These are phyloP conservation scores for Pistacia atlantica DNA, from an alignment of 345 rosid genomes.

Conservation along the genomic window DNA sequence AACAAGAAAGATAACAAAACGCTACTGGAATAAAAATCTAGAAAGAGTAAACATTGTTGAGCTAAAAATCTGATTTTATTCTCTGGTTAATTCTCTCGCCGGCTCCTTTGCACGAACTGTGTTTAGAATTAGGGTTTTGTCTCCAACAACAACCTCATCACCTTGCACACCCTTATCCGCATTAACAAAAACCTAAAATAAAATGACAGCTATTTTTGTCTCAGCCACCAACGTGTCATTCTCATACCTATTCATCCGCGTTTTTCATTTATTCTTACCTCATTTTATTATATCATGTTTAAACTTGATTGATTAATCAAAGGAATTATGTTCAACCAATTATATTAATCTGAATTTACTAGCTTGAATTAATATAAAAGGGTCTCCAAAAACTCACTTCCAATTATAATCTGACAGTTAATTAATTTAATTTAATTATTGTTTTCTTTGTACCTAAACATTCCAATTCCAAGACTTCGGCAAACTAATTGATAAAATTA, in stretches of 20 bases:
- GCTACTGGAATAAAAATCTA: slow-evolving; percentile 26
- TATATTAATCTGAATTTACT: too few species aligned
- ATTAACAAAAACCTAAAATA: neutral
- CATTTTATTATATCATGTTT: too few species aligned
- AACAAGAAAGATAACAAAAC: neutral
- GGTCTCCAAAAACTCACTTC: too few species aligned
- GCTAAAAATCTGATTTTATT: slow-evolving; percentile 34
- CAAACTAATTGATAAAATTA: neutral
- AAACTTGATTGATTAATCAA: too few species aligned
- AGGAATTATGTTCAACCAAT: too few species aligned
- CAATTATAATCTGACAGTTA: too few species aligned
- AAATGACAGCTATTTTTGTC: slow-evolving; percentile 10
- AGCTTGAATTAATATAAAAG: too few species aligned
- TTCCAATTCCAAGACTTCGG: neutral
- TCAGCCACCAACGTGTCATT: neutral
- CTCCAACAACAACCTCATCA: neutral
- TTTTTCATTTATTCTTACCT: too few species aligned
- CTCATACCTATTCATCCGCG: neutral
- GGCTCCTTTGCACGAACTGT: neutral
- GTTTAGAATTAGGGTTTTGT: neutral
- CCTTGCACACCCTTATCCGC: neutral
- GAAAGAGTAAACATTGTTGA: neutral
- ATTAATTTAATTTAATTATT: neutral
- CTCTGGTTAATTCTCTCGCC: slow-evolving; percentile 18
- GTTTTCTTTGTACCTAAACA: neutral